Conservation (phyloP, 768 basidiomycete genomes). For the Tricholoma sp. region DNA sequence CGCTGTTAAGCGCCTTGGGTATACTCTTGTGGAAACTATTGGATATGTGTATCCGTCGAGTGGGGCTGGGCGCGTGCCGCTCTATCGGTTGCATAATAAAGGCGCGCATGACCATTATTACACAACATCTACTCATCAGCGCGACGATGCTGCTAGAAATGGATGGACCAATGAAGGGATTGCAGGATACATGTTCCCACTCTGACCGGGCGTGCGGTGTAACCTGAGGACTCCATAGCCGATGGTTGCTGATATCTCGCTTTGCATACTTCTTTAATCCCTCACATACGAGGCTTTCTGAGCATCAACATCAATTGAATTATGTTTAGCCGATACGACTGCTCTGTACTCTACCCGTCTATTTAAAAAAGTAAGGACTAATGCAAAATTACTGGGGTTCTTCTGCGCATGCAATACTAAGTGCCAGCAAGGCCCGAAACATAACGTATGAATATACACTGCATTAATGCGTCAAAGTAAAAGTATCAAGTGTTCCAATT, state of each 20-base stretch:
- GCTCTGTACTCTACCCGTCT: not conserved
- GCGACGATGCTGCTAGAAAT: slow-evolving; percentile 19
- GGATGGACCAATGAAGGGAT: slow-evolving; percentile 18
- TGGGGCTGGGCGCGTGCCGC: slow-evolving; percentile 13
- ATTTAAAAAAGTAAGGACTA: not conserved
- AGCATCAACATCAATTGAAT: not conserved
- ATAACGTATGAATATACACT: not conserved
- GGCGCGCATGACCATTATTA: slow-evolving; percentile 18
- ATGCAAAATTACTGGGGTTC: not conserved
- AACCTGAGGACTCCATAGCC: not conserved
- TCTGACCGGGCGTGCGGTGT: not conserved
- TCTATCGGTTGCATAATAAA: slow-evolving; percentile 16
- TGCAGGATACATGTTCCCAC: slow-evolving; percentile 11
- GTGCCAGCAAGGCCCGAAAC: not conserved
- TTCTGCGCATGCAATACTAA: no score
- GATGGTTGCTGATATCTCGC: not conserved
- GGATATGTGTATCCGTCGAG: slow-evolving; percentile 15
- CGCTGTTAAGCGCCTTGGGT: slow-evolving; percentile 16
- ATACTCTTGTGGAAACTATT: slow-evolving; percentile 16
- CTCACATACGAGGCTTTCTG: not conserved
- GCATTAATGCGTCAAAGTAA: not conserved
- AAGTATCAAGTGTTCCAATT: not conserved
- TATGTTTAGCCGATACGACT: not conserved
- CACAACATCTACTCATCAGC: slow-evolving; percentile 15
- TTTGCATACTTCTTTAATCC: not conserved